phyloP scores from a whole-genome alignment of 208 protist genomes.

The Angomonas ambiguus region DNA sequence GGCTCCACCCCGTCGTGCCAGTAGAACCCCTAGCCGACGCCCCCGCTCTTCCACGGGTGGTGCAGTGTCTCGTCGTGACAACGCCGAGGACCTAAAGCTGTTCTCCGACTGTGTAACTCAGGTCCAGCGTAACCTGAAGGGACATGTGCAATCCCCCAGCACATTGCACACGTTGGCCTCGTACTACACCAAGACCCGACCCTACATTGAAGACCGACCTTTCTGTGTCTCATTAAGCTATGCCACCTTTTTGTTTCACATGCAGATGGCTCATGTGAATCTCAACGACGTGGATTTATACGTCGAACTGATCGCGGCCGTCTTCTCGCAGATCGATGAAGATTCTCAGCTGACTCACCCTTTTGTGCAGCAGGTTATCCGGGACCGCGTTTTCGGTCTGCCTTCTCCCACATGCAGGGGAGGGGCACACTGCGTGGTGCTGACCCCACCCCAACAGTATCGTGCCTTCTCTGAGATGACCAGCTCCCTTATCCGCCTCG shows the following conservation, averaged over 20 bases:
- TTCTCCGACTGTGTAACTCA: conserved; percentile 77
- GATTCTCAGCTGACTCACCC: conserved; percentile 61
- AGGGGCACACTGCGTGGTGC: conserved; percentile 74
- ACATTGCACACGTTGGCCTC: conserved; percentile 78
- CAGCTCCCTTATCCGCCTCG: conserved; percentile 47
- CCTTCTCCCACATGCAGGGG: conserved; percentile 66
- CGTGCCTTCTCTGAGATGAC: conserved; percentile 70
- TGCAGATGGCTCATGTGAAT: conserved; percentile 87
- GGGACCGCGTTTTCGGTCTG: conserved; percentile 82
- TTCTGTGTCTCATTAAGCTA: conserved; percentile 89
- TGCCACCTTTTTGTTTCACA: conserved; percentile 87
- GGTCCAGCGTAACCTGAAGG: conserved; percentile 80
- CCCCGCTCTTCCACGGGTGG: conserved; percentile 9
- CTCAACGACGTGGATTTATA: conserved; percentile 78
- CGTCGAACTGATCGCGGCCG: conserved; percentile 65
- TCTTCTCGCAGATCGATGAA: conserved; percentile 64
- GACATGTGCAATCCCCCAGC: conserved; percentile 61
- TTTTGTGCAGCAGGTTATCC: conserved; percentile 81
- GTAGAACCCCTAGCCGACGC: conserved; percentile 4
- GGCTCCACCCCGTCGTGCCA: neutral
- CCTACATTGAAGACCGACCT: conserved; percentile 66
- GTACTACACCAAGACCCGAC: conserved; percentile 78
- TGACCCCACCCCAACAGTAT: conserved; percentile 79
- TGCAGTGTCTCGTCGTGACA: neutral
- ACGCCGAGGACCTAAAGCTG: conserved; percentile 41